Evolutionary conservation across 805 yeast genomes (phyloP), one percentile per base, ranked within the genome.

Genomic region (Candida caryicola): DNA sequence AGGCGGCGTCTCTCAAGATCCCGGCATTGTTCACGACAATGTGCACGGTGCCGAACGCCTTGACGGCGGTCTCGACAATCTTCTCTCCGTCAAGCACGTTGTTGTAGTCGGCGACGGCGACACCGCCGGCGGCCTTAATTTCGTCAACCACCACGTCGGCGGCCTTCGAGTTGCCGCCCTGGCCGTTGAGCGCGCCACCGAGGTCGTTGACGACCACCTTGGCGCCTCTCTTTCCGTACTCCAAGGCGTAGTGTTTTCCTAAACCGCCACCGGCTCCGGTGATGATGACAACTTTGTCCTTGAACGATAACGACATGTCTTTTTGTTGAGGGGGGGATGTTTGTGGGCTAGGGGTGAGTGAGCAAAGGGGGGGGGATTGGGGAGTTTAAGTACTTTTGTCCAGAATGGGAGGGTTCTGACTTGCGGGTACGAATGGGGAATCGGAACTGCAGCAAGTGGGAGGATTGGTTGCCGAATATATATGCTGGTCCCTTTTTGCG

Each of bases 231-330:
- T 79, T 70, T 30, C 95, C 98, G 64, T 75, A 91, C 51, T 84
- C 88, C 23, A 88, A 66, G 4, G 96, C 95, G 63, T 91, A 91
- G 34, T 80, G 80, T 53, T 76, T 85, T 17, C 99, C 99, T 31
- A 91, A 75, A 14, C 98, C 99, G 50, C 97, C 98, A 47, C 99
- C 99, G 33, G 97, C 93, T 23, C 99, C 99, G 34, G 97, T 91
- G 59, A 91, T 81, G 41, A 91, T 80, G 23, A 91, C 97, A 31
- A 91, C 97, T 60, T 85, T 82, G 52, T 81, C 88, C 54, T 86
- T 83, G 55, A 82, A 87, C 26, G 69, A 60, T 45, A 63, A 50
- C 54, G 55, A 49, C 13, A n/a, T n/a, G n/a, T n/a, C n/a, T n/a
- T n/a, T n/a, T n/a, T n/a, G n/a, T n/a, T n/a, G n/a, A n/a, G n/a